Evolutionary conservation across 2,329 filamentous ascomycete genomes (phyloP), one percentile per base, ranked within the genome.

Genomic region (Corynespora cassiicola): DNA sequence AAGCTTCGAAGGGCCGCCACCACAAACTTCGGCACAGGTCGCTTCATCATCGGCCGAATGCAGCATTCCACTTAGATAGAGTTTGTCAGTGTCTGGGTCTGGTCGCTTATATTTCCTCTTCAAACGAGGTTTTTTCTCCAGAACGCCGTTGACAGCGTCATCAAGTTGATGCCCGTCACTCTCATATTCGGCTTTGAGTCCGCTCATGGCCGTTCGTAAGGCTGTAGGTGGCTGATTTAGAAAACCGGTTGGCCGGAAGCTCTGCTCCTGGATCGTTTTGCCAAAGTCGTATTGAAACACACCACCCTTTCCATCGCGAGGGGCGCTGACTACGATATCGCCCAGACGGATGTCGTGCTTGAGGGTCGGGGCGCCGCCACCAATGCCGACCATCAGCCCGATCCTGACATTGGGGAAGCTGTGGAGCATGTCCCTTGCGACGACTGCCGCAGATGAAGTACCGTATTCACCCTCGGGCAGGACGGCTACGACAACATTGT

Each of bases 401-500:
- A 60, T 36, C 37, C 45, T 52, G 10, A 58, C 38, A 20, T 19
- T 52, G 6, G 36, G 24, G 21, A 55, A 53, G 17, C 9, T 45
- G 10, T 39, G 36, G 0, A 42, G 16, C 36, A 56, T 43, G 18
- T 50, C 31, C 11, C 10, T 43, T 12, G 49, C 46, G 3, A 53
- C 54, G 9, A 8, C 37, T 17, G 57, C 42, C 3, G 55, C 55
- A 21, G 47, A 34, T 6, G 22, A 22, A 4, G 26, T 40, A 2
- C 54, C 57, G 15, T 54, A 50, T 25, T 53, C 45, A 5, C 42
- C 43, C 4, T 36, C 19, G 1, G 56, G 54, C 10, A 56, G 22
- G 18, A 43, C 38, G 2, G 54, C 58, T 14, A 70, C 47, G 11
- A 68, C 61, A 12, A 69, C 54, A 31, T 64, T 63, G 31, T 69